Evolutionary conservation across 345 rosid species (phyloP), one percentile per base, ranked within the genome.

Genomic region (Anacardium occidentale): DNA sequence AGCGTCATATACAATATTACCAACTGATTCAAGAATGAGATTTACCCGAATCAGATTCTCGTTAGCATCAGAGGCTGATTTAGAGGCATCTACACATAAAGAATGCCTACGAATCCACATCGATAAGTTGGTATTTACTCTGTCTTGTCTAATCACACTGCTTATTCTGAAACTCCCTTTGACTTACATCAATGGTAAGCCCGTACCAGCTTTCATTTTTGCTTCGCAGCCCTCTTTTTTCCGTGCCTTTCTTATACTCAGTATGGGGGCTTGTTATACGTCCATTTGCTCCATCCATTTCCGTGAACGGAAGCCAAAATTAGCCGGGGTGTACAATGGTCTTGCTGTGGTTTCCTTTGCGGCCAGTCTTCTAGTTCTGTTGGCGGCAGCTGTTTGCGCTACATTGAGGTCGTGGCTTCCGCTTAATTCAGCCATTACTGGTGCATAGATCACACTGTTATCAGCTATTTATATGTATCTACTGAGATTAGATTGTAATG

Each of bases 231-330:
- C 40, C 6, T 29, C 55, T 10, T 32, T 40, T 6, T 64, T 64
- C 68, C 68, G 14, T 47, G 68, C 55, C n/a, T 64, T 64, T 37
- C 55, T 47, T 24, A 1, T 64, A 0, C 47, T 53, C 53, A 32
- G 22, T 8, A 24, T 26, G 68, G 68, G 22, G 7, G 55, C 68
- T 3, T 64, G 68, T 24, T 45, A 13, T 17, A 25, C 40, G 1
- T 64, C 55, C 37, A 37, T 47, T 47, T 64, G 68, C 68, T 64
- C 68, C 14, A 64, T 64, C 7, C 12, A 64, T 47, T 15, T 64
- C 55, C 55, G 54, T 12, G 50, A 64, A 25, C 22, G 20, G 5
- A 47, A 15, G 21, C 55, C 55, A 11, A 64, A 47, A 54, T 8
- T 47, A 4, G 68, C 68, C 24, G 25, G 55, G 22, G 22, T 24